These are phyloP conservation scores for Fusarium sp. DNA, from an alignment of 2,329 filamentous ascomycete species.

Conservation along the genomic window DNA sequence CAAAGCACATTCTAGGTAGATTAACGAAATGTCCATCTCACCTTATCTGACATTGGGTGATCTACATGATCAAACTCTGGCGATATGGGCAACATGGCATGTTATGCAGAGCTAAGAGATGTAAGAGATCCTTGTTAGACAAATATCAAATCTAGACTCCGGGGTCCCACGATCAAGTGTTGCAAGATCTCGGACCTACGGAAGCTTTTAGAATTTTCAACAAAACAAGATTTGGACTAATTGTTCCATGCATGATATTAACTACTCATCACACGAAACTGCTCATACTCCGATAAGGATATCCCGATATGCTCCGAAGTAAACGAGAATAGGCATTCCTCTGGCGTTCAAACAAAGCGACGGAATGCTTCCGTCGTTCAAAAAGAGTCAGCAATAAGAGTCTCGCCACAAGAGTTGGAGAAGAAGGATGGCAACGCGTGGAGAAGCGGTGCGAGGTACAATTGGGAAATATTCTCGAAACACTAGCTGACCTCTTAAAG, in stretches of 20 bases:
- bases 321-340: neutral
- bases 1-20: slow-evolving; percentile 28
- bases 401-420: slow-evolving; percentile 16
- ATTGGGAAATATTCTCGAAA: slow-evolving; percentile 16
- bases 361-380: slow-evolving; percentile 11
- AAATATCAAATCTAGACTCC: slow-evolving; percentile 1
- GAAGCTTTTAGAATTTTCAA: neutral
- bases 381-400: neutral
- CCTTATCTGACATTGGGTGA: slow-evolving; percentile 23
- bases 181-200: neutral
- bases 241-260: slow-evolving; percentile 11
- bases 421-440: slow-evolving; percentile 7
- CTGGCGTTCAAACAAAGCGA: neutral
- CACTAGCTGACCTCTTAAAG: neutral
- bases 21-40: slow-evolving; percentile 26
- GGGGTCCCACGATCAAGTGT: neutral
- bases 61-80: slow-evolving; percentile 6
- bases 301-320: slow-evolving; percentile 32
- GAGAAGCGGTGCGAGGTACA: neutral
- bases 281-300: neutral
- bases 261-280: neutral
- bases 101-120: neutral
- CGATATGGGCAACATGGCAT: slow-evolving; percentile 19
- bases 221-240: too few species aligned
- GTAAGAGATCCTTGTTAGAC: neutral